Evolutionary conservation across 768 basidiomycete genomes (phyloP), one percentile per base, ranked within the genome.

Genomic region (Termitomyces sp.): DNA sequence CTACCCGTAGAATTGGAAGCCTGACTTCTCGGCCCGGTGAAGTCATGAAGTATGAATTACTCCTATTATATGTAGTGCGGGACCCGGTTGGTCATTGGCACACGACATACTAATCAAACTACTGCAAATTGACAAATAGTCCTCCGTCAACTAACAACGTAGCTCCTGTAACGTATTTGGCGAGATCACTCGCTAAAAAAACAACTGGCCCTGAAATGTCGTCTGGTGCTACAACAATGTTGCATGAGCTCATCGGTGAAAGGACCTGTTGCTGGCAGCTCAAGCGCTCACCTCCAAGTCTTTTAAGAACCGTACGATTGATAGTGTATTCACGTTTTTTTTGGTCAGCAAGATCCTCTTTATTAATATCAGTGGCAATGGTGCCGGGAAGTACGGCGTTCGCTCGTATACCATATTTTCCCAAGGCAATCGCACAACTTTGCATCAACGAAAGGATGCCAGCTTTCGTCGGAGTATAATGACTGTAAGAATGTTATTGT

Each of bases 381-480:
- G 89, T 89, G 9, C 88, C 87, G 14, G 88, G 87, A n/a, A 89
- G 76, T 50, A 86, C 70, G 3, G 85, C 82, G 63, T 86, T 86
- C 41, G 83, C 87, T 38, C 89, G 79, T 60, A 91, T 91, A 49
- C 81, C 81, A 67, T 87, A 82, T 59, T 86, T 85, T n/a, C 87
- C 87, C 26, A 90, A 73, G 3, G 89, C 87, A 43, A 89, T 82
- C 4, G 89, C 87, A 62, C 84, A 86, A 59, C 84, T 86, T 68
- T 90, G 86, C 88, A 90, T 91, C 60, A 91, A 69, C 30, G 84
- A 86, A 44, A 87, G 78, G 51, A 91, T 82, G 1, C 85, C 87
- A 2, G 89, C 89, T 65, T 91, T 89, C 5, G 89, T 90, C 5
- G 88, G 87, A 3, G 86, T 88, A 63, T 90, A 91, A 65, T 89